Percentiles rank a stretch among this genome's conserved stretches.
phyloP scores from a whole-genome alignment of 371 early-diverging fungal genomes.

The Zychaea mexicana region DNA sequence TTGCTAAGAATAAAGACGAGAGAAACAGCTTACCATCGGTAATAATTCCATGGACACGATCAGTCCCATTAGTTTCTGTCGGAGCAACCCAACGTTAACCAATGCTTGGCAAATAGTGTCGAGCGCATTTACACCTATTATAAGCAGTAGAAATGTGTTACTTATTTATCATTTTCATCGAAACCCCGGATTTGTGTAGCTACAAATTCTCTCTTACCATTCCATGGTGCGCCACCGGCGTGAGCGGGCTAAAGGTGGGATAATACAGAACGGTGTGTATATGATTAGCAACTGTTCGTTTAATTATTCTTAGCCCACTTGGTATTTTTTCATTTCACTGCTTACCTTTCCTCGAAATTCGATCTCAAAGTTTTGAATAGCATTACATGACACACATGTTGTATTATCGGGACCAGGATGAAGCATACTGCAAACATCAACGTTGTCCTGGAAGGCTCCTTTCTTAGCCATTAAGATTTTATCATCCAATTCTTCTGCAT shows the following conservation, averaged over 20 bases:
- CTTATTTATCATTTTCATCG: too few species aligned
- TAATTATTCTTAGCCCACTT: constrained; percentile 59
- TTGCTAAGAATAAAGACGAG: too few species aligned
- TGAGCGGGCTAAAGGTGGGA: constrained; percentile 31
- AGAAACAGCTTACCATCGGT: constrained; percentile 62
- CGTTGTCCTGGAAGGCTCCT: constrained; percentile 65
- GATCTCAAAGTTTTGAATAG: constrained; percentile 49
- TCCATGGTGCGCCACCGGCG: constrained; percentile 45
- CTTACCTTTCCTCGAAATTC: constrained; percentile 64
- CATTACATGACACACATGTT: constrained; percentile 38
- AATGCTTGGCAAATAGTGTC: constrained; percentile 69
- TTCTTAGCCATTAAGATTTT: constrained; percentile 68
- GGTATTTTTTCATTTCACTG: constrained; percentile 14
- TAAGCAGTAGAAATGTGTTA: not conserved
- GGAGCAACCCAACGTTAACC: constrained; percentile 64
- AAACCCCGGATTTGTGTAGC: too few species aligned
- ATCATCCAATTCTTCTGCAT: constrained; percentile 63
- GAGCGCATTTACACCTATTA: constrained; percentile 68
- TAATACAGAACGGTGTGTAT: not conserved
- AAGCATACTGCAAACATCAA: constrained; percentile 78
- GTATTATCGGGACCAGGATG: constrained; percentile 61
- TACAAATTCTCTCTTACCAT: too few species aligned
- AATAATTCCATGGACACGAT: constrained; percentile 77
- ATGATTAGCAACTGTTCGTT: constrained; percentile 9
- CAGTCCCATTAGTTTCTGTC: constrained; percentile 72